Conservation (phyloP, 2,329 filamentous ascomycete genomes). For the Curvularia hawaiiensis region DNA sequence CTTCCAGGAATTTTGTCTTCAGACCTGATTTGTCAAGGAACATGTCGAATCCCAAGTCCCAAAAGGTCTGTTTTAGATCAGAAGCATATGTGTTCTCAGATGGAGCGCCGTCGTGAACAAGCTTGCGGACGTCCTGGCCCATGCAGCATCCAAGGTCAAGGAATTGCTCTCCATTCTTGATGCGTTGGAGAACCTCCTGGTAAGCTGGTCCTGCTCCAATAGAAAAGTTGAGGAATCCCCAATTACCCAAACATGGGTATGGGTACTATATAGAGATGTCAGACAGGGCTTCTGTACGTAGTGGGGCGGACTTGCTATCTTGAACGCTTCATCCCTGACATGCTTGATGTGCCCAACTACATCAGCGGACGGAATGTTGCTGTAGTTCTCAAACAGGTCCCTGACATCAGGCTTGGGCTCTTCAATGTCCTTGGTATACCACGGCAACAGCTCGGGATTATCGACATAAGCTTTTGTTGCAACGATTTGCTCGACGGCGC, state of each 20-base stretch:
- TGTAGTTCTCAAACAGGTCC: constrained; percentile 48
- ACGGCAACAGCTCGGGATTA: constrained; percentile 33
- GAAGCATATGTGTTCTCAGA: constrained; percentile 48
- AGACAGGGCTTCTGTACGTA: neutral
- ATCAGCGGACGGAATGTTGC: constrained; percentile 42
- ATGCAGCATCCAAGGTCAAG: constrained; percentile 54
- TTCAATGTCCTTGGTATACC: constrained; percentile 39
- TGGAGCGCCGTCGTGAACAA: constrained; percentile 51
- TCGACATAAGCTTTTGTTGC: constrained; percentile 26
- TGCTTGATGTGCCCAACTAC: constrained; percentile 46
- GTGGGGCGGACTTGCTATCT: constrained; percentile 26
- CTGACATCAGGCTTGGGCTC: constrained; percentile 37
- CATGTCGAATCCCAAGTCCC: constrained; percentile 58
- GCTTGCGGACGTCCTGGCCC: constrained; percentile 53
- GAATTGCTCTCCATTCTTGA: constrained; percentile 42
- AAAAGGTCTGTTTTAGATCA: constrained; percentile 52
- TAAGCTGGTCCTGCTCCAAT: constrained; percentile 35
- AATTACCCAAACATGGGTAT: constrained; percentile 47
- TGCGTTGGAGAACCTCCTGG: constrained; percentile 39
- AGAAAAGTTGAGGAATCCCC: constrained; percentile 44
- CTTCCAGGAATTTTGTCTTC: constrained; percentile 57
- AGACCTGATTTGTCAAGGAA: constrained; percentile 49
- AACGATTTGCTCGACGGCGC: constrained; percentile 20
- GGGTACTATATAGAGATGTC: constrained; percentile 29
- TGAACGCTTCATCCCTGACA: constrained; percentile 42